Base-by-base conservation (phyloP, 192 early-diverging fungal genomes). In the Entomortierella beljakovae region DNA sequence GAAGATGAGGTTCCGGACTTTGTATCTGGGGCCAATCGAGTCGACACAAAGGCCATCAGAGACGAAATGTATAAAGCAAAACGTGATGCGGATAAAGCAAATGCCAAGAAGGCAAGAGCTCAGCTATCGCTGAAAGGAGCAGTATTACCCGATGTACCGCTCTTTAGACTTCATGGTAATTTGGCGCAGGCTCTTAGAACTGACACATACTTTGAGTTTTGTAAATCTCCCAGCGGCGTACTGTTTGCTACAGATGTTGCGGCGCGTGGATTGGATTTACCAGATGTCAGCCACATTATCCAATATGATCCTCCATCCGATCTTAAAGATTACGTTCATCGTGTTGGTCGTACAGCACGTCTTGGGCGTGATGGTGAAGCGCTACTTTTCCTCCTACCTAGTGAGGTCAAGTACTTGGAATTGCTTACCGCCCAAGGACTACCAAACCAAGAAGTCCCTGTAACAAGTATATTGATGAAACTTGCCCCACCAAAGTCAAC, bases 301-400 rank as follows among this genome's bases (percentile, higher is more conserved):
- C 98, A 99, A 82, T 98, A 96, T 67, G 98, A 99, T 77, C 93
- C 96, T 40, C 98, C 98, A 11, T 84, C 91, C n/a, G 96, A 97
- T 77, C 84, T 95, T 13, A 90, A 91, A 33, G 96, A 97, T 54
- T 99, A 99, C 81, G 93, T 99, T 37, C 98, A 99, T 85, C 92
- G 98, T 63, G 92, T 96, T 20, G 98, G 98, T 32, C 91, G 98
- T 35, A 99, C 98, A 22, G 98, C 98, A 25, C 93, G 98, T 67
- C 80, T 98, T 10, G 98, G 98, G 42, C 88, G 93, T 46, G 87
- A 90, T 29, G 98, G 98, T 63, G 87, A 91, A 57, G 96, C 98
- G 0, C 71, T 91, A 16, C 60, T 96, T 31, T 95, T 99, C 68
- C 82, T 99, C 23, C 66, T 97, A 62, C 98, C 98, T 15, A 93